Evolutionary conservation across 2,329 filamentous ascomycete species (phyloP).

Genomic region (Aspergillus fumigatus): DNA sequence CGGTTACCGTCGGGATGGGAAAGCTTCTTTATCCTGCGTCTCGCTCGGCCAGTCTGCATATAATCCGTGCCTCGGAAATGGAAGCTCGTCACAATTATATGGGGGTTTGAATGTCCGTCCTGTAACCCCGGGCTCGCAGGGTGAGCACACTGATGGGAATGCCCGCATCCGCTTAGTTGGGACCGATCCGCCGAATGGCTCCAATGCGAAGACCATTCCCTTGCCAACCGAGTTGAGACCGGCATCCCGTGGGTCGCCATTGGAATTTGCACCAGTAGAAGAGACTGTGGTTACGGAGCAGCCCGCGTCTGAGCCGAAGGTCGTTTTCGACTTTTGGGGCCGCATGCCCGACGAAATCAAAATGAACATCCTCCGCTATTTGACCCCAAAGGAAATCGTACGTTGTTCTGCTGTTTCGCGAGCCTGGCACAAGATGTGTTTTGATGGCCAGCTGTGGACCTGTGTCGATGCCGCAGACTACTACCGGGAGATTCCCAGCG

Average conservation of each 20-base stretch:
- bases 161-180: conserved; percentile 54
- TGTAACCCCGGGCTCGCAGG: conserved; percentile 45
- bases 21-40: conserved; percentile 61
- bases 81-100: conserved; percentile 54
- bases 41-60: conserved; percentile 54
- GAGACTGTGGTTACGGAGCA: conserved; percentile 14
- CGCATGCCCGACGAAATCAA: conserved; percentile 78
- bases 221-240: conserved; percentile 61
- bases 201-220: conserved; percentile 50
- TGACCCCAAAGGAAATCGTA: conserved; percentile 77
- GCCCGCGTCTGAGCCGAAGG: conserved; percentile 26
- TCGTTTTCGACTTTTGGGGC: conserved; percentile 67
- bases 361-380: conserved; percentile 69
- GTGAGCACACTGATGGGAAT: conserved; percentile 49
- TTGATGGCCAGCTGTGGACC: conserved; percentile 91
- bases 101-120: conserved; percentile 54
- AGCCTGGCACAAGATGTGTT: conserved; percentile 76
- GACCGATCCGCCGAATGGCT: conserved; percentile 39
- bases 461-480: conserved; percentile 79
- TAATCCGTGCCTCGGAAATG: conserved; percentile 50
- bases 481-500: conserved; percentile 79
- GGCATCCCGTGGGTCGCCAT: conserved; percentile 37
- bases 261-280: conserved; percentile 13
- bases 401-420: conserved; percentile 72
- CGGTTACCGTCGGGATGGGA: conserved; percentile 60